These are phyloP conservation scores for Trichoderma simmonsii DNA, from an alignment of 2,329 filamentous ascomycete genomes.

Conservation along the genomic window DNA sequence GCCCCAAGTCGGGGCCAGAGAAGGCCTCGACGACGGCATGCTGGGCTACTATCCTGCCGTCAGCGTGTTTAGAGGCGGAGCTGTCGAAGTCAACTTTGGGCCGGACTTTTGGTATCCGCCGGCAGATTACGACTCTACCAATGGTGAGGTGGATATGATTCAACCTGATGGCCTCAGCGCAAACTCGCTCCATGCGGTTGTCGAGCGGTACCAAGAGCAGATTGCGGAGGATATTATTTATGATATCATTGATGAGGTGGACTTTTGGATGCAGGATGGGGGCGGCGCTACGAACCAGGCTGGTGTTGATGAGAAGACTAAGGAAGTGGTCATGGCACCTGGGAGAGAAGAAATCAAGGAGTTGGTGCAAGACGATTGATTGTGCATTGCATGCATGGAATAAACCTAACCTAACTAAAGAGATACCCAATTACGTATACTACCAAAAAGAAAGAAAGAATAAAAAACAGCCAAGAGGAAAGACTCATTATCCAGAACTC, in stretches of 20 bases:
- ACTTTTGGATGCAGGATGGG: constrained; percentile 76
- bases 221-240: constrained; percentile 92
- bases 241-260: constrained; percentile 91
- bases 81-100: constrained; percentile 91
- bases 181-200: constrained; percentile 56
- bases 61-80: constrained; percentile 86
- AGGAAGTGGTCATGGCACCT: constrained; percentile 42
- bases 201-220: constrained; percentile 84
- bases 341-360: constrained; percentile 61
- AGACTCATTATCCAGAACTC: not conserved
- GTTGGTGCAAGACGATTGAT: constrained; percentile 59
- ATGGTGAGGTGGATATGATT: constrained; percentile 49
- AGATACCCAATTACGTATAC: constrained; percentile 13
- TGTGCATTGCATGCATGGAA: not conserved
- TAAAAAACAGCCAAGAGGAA: not conserved
- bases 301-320: constrained; percentile 44
- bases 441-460: not conserved
- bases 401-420: not conserved
- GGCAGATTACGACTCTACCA: constrained; percentile 48
- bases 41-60: constrained; percentile 94
- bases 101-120: constrained; percentile 90
- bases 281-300: constrained; percentile 47
- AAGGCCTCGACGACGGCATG: constrained; percentile 90
- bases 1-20: constrained; percentile 69
- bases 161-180: constrained; percentile 24